phyloP scores from a whole-genome alignment of 495 filamentous ascomycete species.

The Aspergillus diversus region DNA sequence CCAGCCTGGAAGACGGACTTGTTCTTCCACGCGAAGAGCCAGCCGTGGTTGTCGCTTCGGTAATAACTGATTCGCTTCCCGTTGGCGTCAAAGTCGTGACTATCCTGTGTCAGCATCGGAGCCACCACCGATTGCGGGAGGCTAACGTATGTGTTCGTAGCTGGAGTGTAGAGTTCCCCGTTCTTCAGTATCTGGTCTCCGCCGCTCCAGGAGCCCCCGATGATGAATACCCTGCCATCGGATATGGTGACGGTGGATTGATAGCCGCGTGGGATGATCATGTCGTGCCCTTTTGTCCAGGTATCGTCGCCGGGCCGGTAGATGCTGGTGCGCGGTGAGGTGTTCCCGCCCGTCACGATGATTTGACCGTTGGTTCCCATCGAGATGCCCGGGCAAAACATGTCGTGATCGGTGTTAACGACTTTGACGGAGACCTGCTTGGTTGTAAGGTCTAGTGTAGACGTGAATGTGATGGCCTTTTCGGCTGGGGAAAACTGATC shows the following conservation, averaged over 20 bases:
- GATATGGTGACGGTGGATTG: constrained; percentile 54
- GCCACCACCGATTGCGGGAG: constrained; percentile 41
- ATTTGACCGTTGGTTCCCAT: constrained; percentile 53
- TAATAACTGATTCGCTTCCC: constrained; percentile 47
- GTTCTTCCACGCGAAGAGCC: constrained; percentile 65
- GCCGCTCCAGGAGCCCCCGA: constrained; percentile 61
- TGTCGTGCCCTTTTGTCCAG: constrained; percentile 39
- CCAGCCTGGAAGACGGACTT: constrained; percentile 61
- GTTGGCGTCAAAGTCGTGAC: neutral
- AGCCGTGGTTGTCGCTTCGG: constrained; percentile 59
- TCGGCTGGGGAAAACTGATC: constrained; percentile 31
- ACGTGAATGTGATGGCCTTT: constrained; percentile 46
- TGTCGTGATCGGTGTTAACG: constrained; percentile 58
- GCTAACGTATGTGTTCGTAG: constrained; percentile 27
- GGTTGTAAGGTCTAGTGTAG: constrained; percentile 42
- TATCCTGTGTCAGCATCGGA: constrained; percentile 49
- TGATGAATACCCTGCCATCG: constrained; percentile 61
- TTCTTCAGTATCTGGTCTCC: constrained; percentile 46
- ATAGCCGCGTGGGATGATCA: constrained; percentile 60
- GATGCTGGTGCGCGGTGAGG: constrained; percentile 48
- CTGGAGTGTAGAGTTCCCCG: constrained; percentile 57
- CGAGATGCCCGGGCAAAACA: constrained; percentile 67
- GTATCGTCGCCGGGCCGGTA: constrained; percentile 33
- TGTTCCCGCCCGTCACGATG: constrained; percentile 56
- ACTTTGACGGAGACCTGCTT: constrained; percentile 38